phyloP scores from a whole-genome alignment of 2,329 filamentous ascomycete species.

The Paraphaeosphaeria minitans region DNA sequence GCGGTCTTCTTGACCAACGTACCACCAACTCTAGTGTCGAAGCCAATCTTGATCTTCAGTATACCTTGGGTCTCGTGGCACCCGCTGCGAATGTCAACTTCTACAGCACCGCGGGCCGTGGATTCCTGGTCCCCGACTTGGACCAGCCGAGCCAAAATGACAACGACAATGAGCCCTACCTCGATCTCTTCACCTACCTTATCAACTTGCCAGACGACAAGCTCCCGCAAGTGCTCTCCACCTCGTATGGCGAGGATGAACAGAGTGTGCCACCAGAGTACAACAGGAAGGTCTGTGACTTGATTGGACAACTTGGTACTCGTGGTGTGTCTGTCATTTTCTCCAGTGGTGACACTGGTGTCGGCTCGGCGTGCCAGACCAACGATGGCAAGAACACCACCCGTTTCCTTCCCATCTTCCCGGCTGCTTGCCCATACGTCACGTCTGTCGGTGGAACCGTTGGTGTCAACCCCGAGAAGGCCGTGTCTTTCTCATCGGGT shows the following conservation, averaged over 20 bases:
- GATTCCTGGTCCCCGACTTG: conserved; percentile 53
- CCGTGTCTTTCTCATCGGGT: conserved; percentile 49
- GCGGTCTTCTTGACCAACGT: conserved; percentile 41
- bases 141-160: conserved; percentile 50
- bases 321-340: conserved; percentile 49
- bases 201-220: conserved; percentile 37
- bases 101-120: conserved; percentile 56
- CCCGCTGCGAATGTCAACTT: conserved; percentile 52
- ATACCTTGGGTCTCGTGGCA: conserved; percentile 52
- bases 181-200: conserved; percentile 48
- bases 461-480: conserved; percentile 47
- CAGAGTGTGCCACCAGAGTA: conserved; percentile 46
- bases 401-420: conserved; percentile 53
- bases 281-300: conserved; percentile 45
- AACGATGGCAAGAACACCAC: conserved; percentile 53
- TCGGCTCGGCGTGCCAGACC: conserved; percentile 50
- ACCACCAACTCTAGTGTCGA: conserved; percentile 50
- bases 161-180: conserved; percentile 56
- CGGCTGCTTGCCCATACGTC: conserved; percentile 55
- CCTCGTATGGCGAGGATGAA: conserved; percentile 50
- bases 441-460: conserved; percentile 53
- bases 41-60: conserved; percentile 58
- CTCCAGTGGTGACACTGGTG: conserved; percentile 47
- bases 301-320: conserved; percentile 48
- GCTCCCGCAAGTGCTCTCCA: conserved; percentile 46